Conservation (phyloP, 805 yeast genomes). For the Isabelozyma pseudorhagii region DNA sequence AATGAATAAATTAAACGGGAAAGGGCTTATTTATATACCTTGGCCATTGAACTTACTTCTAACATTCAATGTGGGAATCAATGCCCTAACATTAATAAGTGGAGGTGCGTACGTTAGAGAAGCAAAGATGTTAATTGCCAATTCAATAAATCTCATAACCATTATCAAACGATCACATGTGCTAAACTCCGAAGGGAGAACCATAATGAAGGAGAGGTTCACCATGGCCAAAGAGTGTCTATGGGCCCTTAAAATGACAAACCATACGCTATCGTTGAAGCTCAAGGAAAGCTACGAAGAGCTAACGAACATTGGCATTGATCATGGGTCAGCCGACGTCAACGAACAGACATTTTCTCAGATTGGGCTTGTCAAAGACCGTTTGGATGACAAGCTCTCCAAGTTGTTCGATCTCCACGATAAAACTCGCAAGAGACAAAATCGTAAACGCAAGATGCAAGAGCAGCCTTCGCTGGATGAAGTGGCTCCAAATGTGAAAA, state of each 20-base stretch:
- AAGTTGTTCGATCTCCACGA: conserved; percentile 15
- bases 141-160: conserved; percentile 19
- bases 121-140: conserved; percentile 20
- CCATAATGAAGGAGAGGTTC: conserved; percentile 30
- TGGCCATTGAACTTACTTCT: conserved; percentile 51
- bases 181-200: conserved; percentile 24
- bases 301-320: conserved; percentile 43
- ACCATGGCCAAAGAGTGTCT: conserved; percentile 58
- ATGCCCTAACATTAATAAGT: conserved; percentile 39
- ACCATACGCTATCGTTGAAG: conserved; percentile 47
- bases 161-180: conserved; percentile 28
- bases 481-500: not conserved
- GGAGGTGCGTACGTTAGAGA: conserved; percentile 32
- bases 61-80: conserved; percentile 44
- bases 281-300: conserved; percentile 37
- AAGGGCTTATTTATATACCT: conserved; percentile 36
- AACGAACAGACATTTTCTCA: conserved; percentile 48
- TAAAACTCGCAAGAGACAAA: not conserved
- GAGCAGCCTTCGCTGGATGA: not conserved
- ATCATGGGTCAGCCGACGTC: conserved; percentile 51
- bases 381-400: conserved; percentile 13
- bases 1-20: conserved; percentile 23
- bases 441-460: not conserved
- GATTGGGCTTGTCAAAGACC: conserved; percentile 31
- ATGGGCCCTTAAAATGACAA: conserved; percentile 60